phyloP scores from a whole-genome alignment of 495 filamentous ascomycete genomes.

The Aspergillus incahuasiensis region DNA sequence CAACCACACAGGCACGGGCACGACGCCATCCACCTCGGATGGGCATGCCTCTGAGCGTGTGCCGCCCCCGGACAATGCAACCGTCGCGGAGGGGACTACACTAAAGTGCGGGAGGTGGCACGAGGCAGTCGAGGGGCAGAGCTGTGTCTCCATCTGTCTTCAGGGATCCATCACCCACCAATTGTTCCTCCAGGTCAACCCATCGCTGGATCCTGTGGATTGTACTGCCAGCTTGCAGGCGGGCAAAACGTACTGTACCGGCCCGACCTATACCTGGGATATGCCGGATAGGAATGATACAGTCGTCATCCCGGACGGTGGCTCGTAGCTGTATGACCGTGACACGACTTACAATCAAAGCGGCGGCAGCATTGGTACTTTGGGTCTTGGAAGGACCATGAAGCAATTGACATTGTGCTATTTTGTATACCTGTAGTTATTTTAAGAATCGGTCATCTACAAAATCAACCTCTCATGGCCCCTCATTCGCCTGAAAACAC shows the following conservation, averaged over 20 bases:
- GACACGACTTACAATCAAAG: too few species aligned
- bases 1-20: background rate
- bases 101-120: conserved; percentile 16
- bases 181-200: conserved; percentile 15
- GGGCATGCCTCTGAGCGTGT: background rate
- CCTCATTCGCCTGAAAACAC: too few species aligned
- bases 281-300: too few species aligned
- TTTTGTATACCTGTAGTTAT: too few species aligned
- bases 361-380: too few species aligned
- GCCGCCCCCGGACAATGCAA: conserved; percentile 7
- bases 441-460: too few species aligned
- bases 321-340: too few species aligned
- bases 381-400: too few species aligned
- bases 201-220: background rate
- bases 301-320: too few species aligned
- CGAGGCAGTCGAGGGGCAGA: background rate
- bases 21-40: background rate
- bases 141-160: conserved; percentile 12
- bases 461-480: too few species aligned
- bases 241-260: conserved; percentile 12
- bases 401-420: too few species aligned
- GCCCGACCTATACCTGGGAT: background rate
- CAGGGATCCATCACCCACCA: conserved; percentile 5
- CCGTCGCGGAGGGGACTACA: conserved; percentile 17
- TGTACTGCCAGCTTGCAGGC: conserved; percentile 4